A percentile compares a stretch with the other conserved stretches of the same genome.
Conservation (phyloP, 1,139 yeast genomes). For the Yamadazyma taylorii region DNA sequence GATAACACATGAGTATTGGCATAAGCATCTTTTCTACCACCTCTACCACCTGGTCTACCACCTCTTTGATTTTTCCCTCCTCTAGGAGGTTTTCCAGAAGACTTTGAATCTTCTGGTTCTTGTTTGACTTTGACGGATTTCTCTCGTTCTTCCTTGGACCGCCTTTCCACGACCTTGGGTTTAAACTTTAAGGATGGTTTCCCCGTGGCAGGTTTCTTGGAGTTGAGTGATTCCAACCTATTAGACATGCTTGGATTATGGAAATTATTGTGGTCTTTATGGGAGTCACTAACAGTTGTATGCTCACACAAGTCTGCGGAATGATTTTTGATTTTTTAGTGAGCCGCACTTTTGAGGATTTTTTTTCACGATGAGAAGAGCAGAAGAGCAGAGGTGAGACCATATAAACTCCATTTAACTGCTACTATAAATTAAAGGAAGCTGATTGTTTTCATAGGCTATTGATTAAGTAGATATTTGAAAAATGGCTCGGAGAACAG, state of each 20-base stretch:
- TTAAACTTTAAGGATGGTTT: slow-evolving; percentile 65
- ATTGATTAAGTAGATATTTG: no score
- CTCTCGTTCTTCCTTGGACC: slow-evolving; percentile 77
- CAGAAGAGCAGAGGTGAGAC: no score
- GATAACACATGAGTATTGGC: slow-evolving; percentile 69
- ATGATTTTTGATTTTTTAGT: no score
- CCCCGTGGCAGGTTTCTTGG: slow-evolving; percentile 25
- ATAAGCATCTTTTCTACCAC: slow-evolving; percentile 42
- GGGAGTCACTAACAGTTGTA: no score
- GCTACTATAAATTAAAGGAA: no score
- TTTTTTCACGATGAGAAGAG: background rate
- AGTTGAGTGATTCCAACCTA: slow-evolving; percentile 45
- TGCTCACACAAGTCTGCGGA: no score
- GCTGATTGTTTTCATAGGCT: no score
- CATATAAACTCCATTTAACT: no score
- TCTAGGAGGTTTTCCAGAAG: slow-evolving; percentile 11
- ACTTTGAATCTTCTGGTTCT: slow-evolving; percentile 23
- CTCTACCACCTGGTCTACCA: slow-evolving; percentile 36
- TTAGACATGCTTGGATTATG: slow-evolving; percentile 47
- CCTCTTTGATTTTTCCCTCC: slow-evolving; percentile 30
- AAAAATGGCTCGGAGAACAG: slow-evolving; percentile 2
- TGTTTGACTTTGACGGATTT: slow-evolving; percentile 58
- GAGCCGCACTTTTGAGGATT: no score
- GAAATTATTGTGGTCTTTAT: no score
- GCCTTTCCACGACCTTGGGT: slow-evolving; percentile 82